These are phyloP conservation scores for Euphorbia tirucalli DNA, from an alignment of 345 rosid species.

Conservation along the genomic window DNA sequence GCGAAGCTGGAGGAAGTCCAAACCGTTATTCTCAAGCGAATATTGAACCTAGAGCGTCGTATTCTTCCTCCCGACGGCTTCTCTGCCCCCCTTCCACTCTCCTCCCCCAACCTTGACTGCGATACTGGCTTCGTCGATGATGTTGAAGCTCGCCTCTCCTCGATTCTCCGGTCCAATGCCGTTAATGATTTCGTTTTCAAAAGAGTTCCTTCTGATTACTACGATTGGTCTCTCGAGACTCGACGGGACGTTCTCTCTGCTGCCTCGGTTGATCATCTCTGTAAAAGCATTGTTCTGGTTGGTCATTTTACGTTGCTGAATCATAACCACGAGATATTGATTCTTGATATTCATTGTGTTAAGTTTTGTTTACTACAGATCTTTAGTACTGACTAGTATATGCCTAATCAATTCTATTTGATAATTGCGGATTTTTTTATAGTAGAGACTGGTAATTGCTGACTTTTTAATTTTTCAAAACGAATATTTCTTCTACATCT, in stretches of 20 bases:
- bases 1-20: conserved; percentile 63
- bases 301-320: not conserved
- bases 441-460: too few relatives aligned
- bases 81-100: conserved; percentile 23
- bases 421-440: too few relatives aligned
- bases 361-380: too few relatives aligned
- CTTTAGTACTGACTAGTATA: too few relatives aligned
- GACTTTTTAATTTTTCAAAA: too few relatives aligned
- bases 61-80: conserved; percentile 26
- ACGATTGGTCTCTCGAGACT: conserved; percentile 67
- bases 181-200: conserved; percentile 58
- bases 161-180: conserved; percentile 55
- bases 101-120: conserved; percentile 8
- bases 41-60: conserved; percentile 46
- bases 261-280: conserved; percentile 74
- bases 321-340: not conserved
- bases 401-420: too few relatives aligned
- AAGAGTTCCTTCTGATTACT: conserved; percentile 62
- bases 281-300: conserved; percentile 95
- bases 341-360: not conserved
- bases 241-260: conserved; percentile 71
- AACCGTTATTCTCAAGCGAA: conserved; percentile 47
- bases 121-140: conserved; percentile 36
- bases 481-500: too few relatives aligned
- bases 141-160: conserved; percentile 59